These are phyloP conservation scores for Pisolithus orientalis DNA, from an alignment of 768 basidiomycete species.

Conservation along the genomic window DNA sequence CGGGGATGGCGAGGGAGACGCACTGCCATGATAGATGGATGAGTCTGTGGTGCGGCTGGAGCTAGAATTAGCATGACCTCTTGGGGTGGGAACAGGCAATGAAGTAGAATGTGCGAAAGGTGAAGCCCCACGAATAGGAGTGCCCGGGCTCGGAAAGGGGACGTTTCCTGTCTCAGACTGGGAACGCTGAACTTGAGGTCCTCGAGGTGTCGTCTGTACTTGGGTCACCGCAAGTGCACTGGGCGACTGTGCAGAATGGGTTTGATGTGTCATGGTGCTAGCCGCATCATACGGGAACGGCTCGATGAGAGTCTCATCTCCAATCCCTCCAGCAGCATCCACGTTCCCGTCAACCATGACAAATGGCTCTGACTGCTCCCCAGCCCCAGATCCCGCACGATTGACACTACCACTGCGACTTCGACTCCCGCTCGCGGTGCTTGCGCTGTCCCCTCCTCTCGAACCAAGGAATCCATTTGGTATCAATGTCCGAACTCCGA, in stretches of 20 bases:
- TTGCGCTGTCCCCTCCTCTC: conserved; percentile 13
- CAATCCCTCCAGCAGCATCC: conserved; percentile 5
- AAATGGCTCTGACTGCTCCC: conserved; percentile 18
- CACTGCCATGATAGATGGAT: neutral
- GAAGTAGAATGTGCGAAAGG: conserved; percentile 20
- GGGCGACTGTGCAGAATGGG: conserved; percentile 5
- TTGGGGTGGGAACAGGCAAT: conserved; percentile 12
- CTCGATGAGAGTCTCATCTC: conserved; percentile 15
- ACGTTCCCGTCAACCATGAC: conserved; percentile 20
- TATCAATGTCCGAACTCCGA: conserved; percentile 17
- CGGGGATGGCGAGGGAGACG: conserved; percentile 8
- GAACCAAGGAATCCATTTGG: neutral
- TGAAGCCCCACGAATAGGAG: conserved; percentile 12
- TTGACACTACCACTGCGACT: conserved; percentile 1
- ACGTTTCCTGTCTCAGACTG: conserved; percentile 14
- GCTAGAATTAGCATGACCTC: conserved; percentile 1
- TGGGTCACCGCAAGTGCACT: conserved; percentile 11
- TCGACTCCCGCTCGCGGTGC: conserved; percentile 9
- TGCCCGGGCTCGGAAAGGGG: conserved; percentile 1
- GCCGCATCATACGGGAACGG: conserved; percentile 16
- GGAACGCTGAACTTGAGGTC: conserved; percentile 18
- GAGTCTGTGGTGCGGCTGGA: neutral
- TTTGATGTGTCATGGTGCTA: conserved; percentile 17
- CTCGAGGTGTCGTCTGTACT: conserved; percentile 11
- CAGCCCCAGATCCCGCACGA: neutral